Evolutionary conservation across 306 rosid species (phyloP), one percentile per base, ranked within the genome.

Genomic region (Casuarina glauca): DNA sequence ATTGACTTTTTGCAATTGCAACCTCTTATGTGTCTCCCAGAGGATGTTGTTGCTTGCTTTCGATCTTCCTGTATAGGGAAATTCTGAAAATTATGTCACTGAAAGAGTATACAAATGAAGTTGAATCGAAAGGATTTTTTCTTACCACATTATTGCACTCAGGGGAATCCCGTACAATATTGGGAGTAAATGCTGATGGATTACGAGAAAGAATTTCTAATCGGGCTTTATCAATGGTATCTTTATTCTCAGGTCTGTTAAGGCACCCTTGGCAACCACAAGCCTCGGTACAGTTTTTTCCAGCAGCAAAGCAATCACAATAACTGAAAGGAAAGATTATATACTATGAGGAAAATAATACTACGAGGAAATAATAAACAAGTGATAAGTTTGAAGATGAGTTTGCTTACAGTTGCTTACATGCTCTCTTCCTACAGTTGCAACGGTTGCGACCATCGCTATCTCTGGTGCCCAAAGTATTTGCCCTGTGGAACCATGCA

Each of bases 1-100:
- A 63, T 86, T 69, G 96, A 90, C 81, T 77, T 85, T 81, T 89
- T 90, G 88, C 97, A 93, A 51, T 79, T 93, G 84, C 96, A 93
- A 64, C 97, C 97, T 82, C 82, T 87, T 84, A 78, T 90, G 83
- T 86, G 97, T 78, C 92, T 87, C 42, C 90, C 89, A 0, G 92
- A 89, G 69, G 96, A 79, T 26, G 97, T 91, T 42, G 87, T 89
- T 11, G 39, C 54, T 80, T 74, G 76, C 68, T 70, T 80, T 35
- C 43, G 85, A 76, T 85, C 90, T 60, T 86, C 88, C 96, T 90
- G 80, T 76, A 69, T 44, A 50, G 17, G 55, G 36, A 50, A 80
- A 72, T 72, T 75, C 9, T 75, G 38, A 50, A 72, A 50, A 74
- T 82, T 63, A 66, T 80, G 67, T 49, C 60, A 43, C 76, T 36